Evolutionary conservation across 2,329 filamentous ascomycete genomes (phyloP), one percentile per base, ranked within the genome.

Genomic region (Apiospora malaysiana): DNA sequence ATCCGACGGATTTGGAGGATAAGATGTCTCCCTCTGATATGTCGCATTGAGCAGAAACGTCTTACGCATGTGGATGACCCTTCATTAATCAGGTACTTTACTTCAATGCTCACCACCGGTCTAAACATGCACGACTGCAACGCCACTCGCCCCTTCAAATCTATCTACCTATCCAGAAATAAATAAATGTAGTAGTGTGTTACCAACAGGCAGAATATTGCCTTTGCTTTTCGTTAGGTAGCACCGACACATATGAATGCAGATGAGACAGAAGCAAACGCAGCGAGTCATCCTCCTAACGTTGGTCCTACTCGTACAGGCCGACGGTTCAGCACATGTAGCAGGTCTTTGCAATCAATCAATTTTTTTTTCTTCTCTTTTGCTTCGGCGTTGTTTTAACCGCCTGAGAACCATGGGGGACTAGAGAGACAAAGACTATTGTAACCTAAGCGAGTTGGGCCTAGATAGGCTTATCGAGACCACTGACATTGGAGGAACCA

Each of bases 91-190:
- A n/a, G 21, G 7, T n/a, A 59, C 51, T 59, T 37, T 27, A 7
- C n/a, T 21, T 37, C 32, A 37, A 63, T 63, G 18, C 32, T 40
- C 56, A 63, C 32, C 56, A 63, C 32, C 32, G 32, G n/a, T 63
- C 56, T 63, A 21, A 59, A 37, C 10, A 18, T 40, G 56, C 56
- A 40, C 21, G 56, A 40, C 56, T 63, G 56, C n/a, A 40, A 63
- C 56, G 56, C 56, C 56, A 23, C 56, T n/a, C 10, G 16, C 27
- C 56, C 56, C 56, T 63, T 63, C 56, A 40, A 63, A 63, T 63
- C 56, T 63, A 23, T 45, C 42, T 16, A 32, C 32, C 32, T 32
- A 45, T 23, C 32, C 56, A 8, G 40, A 21, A 63, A 63, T 23
- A 40, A 40, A 63, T 8, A 37, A n/a, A n/a, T n/a, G n/a, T n/a